Base-by-base conservation (phyloP, 208 protist species). In the Leishmania braziliensis region DNA sequence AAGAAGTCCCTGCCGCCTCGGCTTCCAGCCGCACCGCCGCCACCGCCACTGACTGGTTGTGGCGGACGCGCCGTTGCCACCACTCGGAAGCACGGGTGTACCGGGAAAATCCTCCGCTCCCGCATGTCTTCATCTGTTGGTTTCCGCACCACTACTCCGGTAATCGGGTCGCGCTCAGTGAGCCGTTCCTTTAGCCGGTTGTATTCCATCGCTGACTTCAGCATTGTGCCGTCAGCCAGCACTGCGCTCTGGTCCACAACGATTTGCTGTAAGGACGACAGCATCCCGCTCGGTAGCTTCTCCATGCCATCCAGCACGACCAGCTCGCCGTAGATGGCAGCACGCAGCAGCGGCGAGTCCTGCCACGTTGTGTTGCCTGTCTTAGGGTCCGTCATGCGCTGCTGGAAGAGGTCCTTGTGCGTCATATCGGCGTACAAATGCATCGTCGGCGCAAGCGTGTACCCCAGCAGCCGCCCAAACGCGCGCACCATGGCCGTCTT, bases 351-450 rank as follows among this genome's bases (percentile, higher is more conserved):
- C 39, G 91, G 81, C 12, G 95, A 94, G 62, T 93, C 89, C 66
- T 95, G 86, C 98, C 98, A 99, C 12, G 82, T 89, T 29, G 98
- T 98, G 80, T 98, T 93, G 33, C 97, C 95, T 3, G 82, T 93
- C 56, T 63, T 75, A 1, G 83, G 60, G 72, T 93, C 87, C 20
- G 97, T 99, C 60, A 89, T 91, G 79, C 98, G 93, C 53, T 96
- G 89, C 89, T 99, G 96, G 36, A 99, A 94, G 51, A 99, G 88
- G 75, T 99, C 98, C 50, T 96, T 93, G 71, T 94, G 88, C 36
- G 95, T 98, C 98, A 99, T 99, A 81, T 99, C 98, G 26, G 90
- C 88, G 89, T 98, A 98, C 23, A 96, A 85, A 84, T 98, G 93
- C 86, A 98, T 92, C 20, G 90, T 92, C 78, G 88, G 60, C 50